Percentiles rank a stretch among this genome's conserved stretches.
phyloP scores from a whole-genome alignment of 768 basidiomycete species.

The Termitomyces sp. region DNA sequence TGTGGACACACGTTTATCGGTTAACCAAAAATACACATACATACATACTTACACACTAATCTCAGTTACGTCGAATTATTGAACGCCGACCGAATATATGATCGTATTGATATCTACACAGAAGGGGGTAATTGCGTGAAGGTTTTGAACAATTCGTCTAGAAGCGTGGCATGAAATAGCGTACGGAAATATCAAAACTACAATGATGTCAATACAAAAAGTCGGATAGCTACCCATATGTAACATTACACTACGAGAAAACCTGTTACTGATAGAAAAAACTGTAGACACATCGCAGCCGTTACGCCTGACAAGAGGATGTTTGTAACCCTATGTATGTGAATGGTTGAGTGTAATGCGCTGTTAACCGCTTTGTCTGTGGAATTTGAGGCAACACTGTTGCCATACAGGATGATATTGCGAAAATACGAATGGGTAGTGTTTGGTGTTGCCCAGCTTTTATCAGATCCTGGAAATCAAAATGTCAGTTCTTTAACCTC shows the following conservation, averaged over 20 bases:
- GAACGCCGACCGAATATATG: not conserved
- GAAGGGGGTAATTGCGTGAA: no score
- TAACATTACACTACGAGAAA: not conserved
- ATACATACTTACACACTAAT: no score
- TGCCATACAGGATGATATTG: conserved; percentile 64
- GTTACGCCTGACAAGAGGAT: conserved; percentile 1
- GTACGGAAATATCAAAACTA: not conserved
- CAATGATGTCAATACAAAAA: not conserved
- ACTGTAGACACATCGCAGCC: not conserved
- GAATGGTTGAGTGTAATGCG: conserved; percentile 5
- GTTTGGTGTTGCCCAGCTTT: conserved; percentile 64
- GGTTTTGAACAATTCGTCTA: no score
- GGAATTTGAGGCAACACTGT: conserved; percentile 42
- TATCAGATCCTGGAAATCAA: conserved; percentile 44
- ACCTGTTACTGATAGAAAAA: not conserved
- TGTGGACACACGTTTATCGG: no score
- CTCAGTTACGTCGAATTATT: not conserved
- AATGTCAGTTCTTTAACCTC: conserved; percentile 8
- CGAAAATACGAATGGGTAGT: conserved; percentile 73
- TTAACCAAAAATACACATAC: no score
- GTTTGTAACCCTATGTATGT: not conserved
- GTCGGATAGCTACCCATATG: not conserved
- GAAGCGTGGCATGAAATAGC: not conserved
- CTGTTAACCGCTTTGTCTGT: conserved; percentile 26
- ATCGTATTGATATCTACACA: no score